Base-by-base conservation (phyloP, 257 asterid species). In the Solanum virginianum region DNA sequence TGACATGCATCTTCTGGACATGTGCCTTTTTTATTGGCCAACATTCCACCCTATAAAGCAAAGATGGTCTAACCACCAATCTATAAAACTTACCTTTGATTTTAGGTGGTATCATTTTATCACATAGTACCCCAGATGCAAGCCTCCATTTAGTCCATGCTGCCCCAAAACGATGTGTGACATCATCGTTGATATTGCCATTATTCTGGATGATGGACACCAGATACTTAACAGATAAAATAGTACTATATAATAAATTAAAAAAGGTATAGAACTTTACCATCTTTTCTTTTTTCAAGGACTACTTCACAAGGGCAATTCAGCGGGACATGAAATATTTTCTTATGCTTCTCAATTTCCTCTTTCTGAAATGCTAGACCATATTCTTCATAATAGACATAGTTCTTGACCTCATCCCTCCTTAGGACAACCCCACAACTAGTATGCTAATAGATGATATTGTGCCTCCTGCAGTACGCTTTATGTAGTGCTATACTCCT, bases 271-370 rank as follows among this genome's bases (percentile, higher is more conserved):
- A 47, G 4, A 71, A 75, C 60, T 92, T 86, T 89, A 97, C 99
- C 99, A 97, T 97, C 82, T 91, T 91, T 83, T 93, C 97, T 88
- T 97, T 95, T 91, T 94, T n/a, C 98, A 69, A 97, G 97, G 85
- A 92, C 90, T 75, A 91, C 80, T 39, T 98, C 98, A 81, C 99
- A 97, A 7, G 96, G 93, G 85, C 99, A 97, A 57, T 90, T 91
- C 85, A 97, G 98, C 29, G 99, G 98, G 86, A 92, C 98, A 13
- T 97, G 99, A 89, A 97, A 97, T 54, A 95, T 97, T 89, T 93
- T 94, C 95, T 92, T 89, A 81, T 97, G 99, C 88, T 97, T 97
- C 91, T 90, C 94, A 22, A 97, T 94, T 89, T 97, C 99, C 84
- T 89, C 93, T 71, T 82, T 85, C 81, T 95, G 98, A 87, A 97